Evolutionary conservation across 768 basidiomycete genomes (phyloP), one percentile per base, ranked within the genome.

Genomic region (Trametes sanguinea): DNA sequence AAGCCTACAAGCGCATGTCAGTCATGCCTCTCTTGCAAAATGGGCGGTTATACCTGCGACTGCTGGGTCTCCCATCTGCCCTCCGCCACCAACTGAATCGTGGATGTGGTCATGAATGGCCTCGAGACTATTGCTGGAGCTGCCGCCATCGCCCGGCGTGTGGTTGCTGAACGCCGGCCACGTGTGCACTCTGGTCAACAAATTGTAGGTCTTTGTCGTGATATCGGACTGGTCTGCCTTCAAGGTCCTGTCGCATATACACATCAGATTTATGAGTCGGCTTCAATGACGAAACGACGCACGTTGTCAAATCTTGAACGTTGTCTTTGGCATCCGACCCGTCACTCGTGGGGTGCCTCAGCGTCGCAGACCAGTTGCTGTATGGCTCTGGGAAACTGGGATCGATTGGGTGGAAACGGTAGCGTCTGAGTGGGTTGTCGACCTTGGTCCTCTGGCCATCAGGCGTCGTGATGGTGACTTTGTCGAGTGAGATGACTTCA

Each of bases 101-200:
- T 85, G 82, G 16, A 84, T 75, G 27, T 68, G 63, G 61, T 83
- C 80, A 58, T 85, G 83, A 52, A 83, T 77, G 29, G 77, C 75
- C 62, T 85, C 82, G 42, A 85, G 65, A 67, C 80, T 81, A 74
- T 79, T 81, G 52, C 75, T 76, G 29, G 70, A 63, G 63, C 74
- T 76, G 45, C 75, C 75, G 6, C 74, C 76, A 57, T 78, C 75
- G 10, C 71, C 75, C 0, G 64, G 57, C 0, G 75, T 72, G 66
- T 81, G 76, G 69, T 81, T 83, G 63, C 81, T 82, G 71, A 84
- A 83, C 1, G 70, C 74, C 0, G 71, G 63, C 80, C 81, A 84
- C 3, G 71, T 75, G 45, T 71, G 63, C 8, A 77, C 40, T 2
- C 51, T 46, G 4, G 59, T 57, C 22, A 67, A 35, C 27, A 59